These are phyloP conservation scores for Rhizopogon parksii DNA, from an alignment of 1,284 basidiomycete species.

Conservation along the genomic window DNA sequence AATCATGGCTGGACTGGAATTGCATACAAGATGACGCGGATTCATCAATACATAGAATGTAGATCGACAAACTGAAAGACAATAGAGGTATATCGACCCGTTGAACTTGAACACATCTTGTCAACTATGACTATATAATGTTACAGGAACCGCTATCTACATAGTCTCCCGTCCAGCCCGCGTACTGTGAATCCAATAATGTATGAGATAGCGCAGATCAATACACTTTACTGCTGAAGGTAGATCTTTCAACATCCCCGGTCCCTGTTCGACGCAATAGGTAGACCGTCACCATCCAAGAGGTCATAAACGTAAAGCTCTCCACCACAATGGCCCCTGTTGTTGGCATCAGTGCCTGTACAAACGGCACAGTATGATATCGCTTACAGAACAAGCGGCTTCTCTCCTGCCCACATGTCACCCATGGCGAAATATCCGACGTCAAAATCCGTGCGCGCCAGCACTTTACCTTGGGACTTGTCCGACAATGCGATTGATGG, in stretches of 20 bases:
- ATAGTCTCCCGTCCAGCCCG: too few relatives aligned
- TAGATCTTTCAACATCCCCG: neutral
- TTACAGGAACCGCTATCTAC: too few relatives aligned
- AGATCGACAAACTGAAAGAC: too few relatives aligned
- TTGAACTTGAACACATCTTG: too few relatives aligned
- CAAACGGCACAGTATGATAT: neutral
- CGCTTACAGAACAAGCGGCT: slow-evolving; percentile 56
- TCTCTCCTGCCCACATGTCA: slow-evolving; percentile 43
- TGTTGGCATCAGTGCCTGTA: slow-evolving; percentile 9
- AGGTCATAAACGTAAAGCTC: slow-evolving; percentile 27
- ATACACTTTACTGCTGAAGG: neutral
- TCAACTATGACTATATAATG: too few relatives aligned
- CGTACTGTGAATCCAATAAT: neutral
- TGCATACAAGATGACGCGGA: too few relatives aligned
- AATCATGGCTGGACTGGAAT: neutral
- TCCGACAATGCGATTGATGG: slow-evolving; percentile 34
- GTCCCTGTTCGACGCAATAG: slow-evolving; percentile 8
- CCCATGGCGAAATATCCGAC: slow-evolving; percentile 56
- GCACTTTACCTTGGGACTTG: slow-evolving; percentile 37
- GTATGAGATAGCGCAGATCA: neutral
- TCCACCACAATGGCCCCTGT: slow-evolving; percentile 26
- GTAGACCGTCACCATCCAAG: slow-evolving; percentile 18
- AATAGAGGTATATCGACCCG: too few relatives aligned
- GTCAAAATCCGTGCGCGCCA: slow-evolving; percentile 50
- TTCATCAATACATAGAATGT: too few relatives aligned